Conservation (phyloP, 2,329 filamentous ascomycete genomes). For the Aaosphaeria arxii region DNA sequence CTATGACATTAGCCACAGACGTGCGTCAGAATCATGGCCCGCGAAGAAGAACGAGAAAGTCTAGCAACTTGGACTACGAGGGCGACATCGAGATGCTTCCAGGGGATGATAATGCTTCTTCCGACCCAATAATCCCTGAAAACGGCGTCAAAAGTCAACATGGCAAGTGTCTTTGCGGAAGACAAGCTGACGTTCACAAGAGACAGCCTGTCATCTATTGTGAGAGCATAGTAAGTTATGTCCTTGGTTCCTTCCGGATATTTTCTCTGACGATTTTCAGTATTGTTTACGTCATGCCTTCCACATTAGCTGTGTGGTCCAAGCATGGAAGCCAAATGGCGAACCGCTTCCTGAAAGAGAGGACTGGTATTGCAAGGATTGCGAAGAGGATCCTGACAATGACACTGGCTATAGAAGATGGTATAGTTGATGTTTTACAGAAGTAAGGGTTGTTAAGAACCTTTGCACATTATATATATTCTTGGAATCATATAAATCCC, state of each 20-base stretch:
- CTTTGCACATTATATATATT: too few species aligned
- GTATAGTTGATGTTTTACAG: background rate
- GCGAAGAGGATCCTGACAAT: constrained; percentile 1
- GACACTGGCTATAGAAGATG: background rate
- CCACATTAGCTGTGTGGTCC: constrained; percentile 15
- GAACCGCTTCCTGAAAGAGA: background rate
- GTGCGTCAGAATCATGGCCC: background rate
- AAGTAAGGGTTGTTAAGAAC: too few species aligned
- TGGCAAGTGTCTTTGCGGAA: background rate
- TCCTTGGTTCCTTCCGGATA: background rate
- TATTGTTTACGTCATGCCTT: constrained; percentile 18
- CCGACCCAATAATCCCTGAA: background rate
- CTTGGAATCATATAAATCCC: too few species aligned
- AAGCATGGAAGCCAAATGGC: constrained; percentile 4
- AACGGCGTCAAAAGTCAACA: background rate
- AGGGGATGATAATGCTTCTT: background rate
- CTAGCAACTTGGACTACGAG: background rate
- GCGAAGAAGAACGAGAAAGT: too few species aligned
- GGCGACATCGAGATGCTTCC: background rate
- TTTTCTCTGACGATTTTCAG: constrained; percentile 6
- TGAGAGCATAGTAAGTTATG: constrained; percentile 12
- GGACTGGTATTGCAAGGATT: constrained; percentile 3
- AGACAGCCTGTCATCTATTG: constrained; percentile 11
- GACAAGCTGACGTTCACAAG: background rate
- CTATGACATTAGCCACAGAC: background rate